phyloP scores from a whole-genome alignment of 306 rosid species.

The Arachis stenosperma region DNA sequence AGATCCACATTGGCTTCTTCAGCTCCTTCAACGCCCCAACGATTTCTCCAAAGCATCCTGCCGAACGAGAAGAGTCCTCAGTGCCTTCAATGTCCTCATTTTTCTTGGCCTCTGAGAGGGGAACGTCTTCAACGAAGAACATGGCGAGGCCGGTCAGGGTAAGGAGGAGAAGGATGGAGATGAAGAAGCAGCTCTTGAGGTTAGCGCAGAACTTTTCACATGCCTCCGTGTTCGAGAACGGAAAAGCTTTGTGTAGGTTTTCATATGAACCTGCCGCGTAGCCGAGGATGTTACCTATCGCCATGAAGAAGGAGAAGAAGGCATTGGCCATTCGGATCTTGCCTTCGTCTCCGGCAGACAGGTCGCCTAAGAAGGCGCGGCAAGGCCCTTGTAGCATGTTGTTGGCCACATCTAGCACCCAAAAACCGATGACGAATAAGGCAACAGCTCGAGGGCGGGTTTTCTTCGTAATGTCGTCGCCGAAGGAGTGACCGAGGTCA shows the following conservation, averaged over 20 bases:
- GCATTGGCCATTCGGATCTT: slow-evolving; percentile 54
- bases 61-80: neutral
- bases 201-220: slow-evolving; percentile 73
- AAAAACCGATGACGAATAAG: slow-evolving; percentile 59
- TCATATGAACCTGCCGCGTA: slow-evolving; percentile 63
- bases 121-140: slow-evolving; percentile 39
- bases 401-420: slow-evolving; percentile 76
- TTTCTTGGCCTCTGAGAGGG: neutral
- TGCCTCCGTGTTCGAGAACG: slow-evolving; percentile 59
- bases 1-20: slow-evolving; percentile 59
- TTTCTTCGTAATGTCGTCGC: slow-evolving; percentile 27
- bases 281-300: slow-evolving; percentile 69
- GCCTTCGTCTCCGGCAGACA: slow-evolving; percentile 48
- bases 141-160: slow-evolving; percentile 32
- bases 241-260: slow-evolving; percentile 45
- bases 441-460: slow-evolving; percentile 51
- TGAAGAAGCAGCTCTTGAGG: slow-evolving; percentile 74
- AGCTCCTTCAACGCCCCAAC: slow-evolving; percentile 44
- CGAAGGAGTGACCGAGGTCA: slow-evolving; percentile 61
- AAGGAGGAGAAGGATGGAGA: slow-evolving; percentile 50
- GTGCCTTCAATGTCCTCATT: neutral
- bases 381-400: slow-evolving; percentile 81
- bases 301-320: slow-evolving; percentile 73
- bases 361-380: slow-evolving; percentile 66
- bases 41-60: slow-evolving; percentile 38